Percentiles rank a stretch among this genome's conserved stretches.
Conservation (phyloP, 352 stramenopile genomes). For the Globisporangium nodosum region DNA sequence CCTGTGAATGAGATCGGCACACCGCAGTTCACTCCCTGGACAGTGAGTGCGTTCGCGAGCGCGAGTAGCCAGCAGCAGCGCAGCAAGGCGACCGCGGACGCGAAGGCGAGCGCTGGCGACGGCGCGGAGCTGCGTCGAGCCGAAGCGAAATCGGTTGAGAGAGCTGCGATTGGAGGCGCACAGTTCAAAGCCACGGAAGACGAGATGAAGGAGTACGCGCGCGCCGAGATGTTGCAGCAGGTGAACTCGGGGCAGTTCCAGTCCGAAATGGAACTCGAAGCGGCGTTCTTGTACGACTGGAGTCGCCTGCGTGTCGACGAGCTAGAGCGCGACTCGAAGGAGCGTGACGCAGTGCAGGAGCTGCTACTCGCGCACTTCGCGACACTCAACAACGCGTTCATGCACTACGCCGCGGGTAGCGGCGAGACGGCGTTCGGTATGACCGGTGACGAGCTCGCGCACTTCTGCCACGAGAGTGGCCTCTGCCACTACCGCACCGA, state of each 20-base stretch:
- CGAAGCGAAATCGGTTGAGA: conserved; percentile 4
- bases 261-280: conserved; percentile 74
- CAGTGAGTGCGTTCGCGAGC: conserved; percentile 46
- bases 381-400: conserved; percentile 51
- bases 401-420: conserved; percentile 72
- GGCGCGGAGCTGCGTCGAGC: background rate
- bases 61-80: conserved; percentile 8
- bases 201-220: conserved; percentile 60
- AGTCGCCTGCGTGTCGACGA: conserved; percentile 49
- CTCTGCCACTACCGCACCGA: conserved; percentile 39
- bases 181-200: conserved; percentile 22
- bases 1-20: conserved; percentile 78
- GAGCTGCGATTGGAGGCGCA: background rate
- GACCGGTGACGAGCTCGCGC: conserved; percentile 51
- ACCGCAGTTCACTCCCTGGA: conserved; percentile 60
- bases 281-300: conserved; percentile 80
- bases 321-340: conserved; percentile 37
- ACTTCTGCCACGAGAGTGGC: conserved; percentile 74
- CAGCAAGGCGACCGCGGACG: background rate
- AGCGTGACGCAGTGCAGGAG: conserved; percentile 46
- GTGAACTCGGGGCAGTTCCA: conserved; percentile 75
- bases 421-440: conserved; percentile 64
- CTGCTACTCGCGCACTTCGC: conserved; percentile 50
- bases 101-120: background rate
- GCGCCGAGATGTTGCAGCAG: conserved; percentile 63